Conservation (phyloP, 2,329 filamentous ascomycete genomes). For the Xylariaceae sp. region DNA sequence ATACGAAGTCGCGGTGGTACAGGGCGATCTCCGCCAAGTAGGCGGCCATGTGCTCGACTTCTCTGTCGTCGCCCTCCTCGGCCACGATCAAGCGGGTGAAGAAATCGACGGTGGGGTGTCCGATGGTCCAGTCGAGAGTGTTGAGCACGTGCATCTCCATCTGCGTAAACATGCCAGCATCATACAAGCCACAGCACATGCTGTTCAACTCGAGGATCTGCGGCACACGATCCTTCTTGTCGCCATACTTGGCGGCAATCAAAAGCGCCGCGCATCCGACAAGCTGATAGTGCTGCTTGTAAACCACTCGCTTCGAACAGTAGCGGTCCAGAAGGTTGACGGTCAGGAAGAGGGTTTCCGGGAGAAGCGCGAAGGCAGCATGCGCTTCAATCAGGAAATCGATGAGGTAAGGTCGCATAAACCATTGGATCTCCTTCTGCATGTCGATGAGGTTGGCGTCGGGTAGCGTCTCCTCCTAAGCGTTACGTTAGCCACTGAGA, state of each 20-base stretch:
- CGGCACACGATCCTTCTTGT: conserved; percentile 97
- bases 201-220: conserved; percentile 96
- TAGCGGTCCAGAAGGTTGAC: conserved; percentile 96
- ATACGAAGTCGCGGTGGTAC: conserved; percentile 96
- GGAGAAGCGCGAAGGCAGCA: conserved; percentile 85
- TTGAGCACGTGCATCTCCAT: conserved; percentile 99
- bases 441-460: conserved; percentile 98
- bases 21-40: conserved; percentile 94
- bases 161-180: conserved; percentile 99
- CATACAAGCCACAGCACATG: conserved; percentile 98
- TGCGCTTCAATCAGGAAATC: conserved; percentile 98
- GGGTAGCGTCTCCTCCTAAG: conserved; percentile 73
- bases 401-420: conserved; percentile 96
- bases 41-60: conserved; percentile 89
- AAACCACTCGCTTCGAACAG: conserved; percentile 95
- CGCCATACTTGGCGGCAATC: conserved; percentile 96
- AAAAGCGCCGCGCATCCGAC: conserved; percentile 93
- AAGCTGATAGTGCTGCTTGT: conserved; percentile 98
- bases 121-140: conserved; percentile 92
- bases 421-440: conserved; percentile 99
- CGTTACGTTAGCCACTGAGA: conserved; percentile 14
- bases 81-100: conserved; percentile 84
- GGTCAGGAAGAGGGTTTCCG: conserved; percentile 91
- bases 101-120: conserved; percentile 91
- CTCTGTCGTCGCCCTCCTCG: conserved; percentile 71